These are phyloP conservation scores for Heliamphora pulchella DNA, from an alignment of 179 eudicot species.

Conservation along the genomic window DNA sequence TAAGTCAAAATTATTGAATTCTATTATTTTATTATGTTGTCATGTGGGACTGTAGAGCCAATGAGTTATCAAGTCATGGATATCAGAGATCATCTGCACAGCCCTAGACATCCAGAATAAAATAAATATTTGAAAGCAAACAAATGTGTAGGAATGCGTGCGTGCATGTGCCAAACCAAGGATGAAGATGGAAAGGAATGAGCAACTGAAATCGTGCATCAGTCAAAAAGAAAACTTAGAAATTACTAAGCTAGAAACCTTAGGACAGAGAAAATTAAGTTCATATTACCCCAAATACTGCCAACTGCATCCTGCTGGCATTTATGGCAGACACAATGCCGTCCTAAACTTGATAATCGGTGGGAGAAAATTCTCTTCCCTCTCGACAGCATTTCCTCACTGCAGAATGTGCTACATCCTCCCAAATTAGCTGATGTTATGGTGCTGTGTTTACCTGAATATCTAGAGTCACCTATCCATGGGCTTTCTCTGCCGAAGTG, in stretches of 20 bases:
- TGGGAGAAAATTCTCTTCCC: constrained; percentile 14
- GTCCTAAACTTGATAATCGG: constrained; percentile 1
- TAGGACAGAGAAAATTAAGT: background rate
- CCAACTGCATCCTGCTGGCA: constrained; percentile 14
- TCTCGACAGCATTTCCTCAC: background rate
- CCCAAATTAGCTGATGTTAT: constrained; percentile 9
- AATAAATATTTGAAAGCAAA: background rate
- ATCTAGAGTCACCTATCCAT: constrained; percentile 2
- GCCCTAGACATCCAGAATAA: background rate
- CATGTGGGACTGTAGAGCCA: background rate
- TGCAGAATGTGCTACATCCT: background rate
- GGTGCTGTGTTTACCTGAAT: background rate
- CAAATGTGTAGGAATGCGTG: background rate
- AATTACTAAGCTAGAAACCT: background rate
- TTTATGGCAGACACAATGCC: background rate
- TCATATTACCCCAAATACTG: constrained; percentile 4
- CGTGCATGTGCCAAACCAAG: background rate
- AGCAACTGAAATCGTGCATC: background rate
- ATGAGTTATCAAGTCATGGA: background rate
- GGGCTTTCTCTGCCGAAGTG: background rate
- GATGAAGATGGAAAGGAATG: background rate
- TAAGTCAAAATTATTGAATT: too few relatives aligned
- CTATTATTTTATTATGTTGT: background rate
- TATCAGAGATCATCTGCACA: background rate
- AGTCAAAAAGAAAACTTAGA: background rate